Percentiles rank a stretch among this genome's conserved stretches.
These are phyloP conservation scores for Niebla homalea DNA, from an alignment of 495 filamentous ascomycete species.

Conservation along the genomic window DNA sequence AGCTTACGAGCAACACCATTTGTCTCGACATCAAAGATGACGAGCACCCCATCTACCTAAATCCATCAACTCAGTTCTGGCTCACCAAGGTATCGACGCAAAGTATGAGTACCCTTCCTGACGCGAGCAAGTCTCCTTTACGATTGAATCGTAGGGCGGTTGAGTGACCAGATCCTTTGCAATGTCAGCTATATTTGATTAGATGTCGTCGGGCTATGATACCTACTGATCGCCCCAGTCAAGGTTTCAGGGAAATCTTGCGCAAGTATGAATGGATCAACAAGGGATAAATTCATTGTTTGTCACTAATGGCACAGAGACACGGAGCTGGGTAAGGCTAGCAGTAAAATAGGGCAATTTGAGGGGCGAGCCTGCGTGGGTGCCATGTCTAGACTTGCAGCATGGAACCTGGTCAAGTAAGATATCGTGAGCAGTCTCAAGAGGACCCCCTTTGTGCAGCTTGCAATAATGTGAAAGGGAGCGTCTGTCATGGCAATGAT, in stretches of 20 bases:
- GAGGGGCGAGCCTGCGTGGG: too few relatives aligned
- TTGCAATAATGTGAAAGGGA: too few relatives aligned
- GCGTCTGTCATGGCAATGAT: too few relatives aligned
- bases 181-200: conserved; percentile 30
- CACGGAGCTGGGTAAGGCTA: too few relatives aligned
- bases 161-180: conserved; percentile 45
- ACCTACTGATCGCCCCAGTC: conserved; percentile 66
- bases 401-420: too few relatives aligned
- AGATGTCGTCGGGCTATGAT: not conserved
- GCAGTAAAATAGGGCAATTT: too few relatives aligned
- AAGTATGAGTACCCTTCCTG: conserved; percentile 53
- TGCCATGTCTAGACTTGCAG: too few relatives aligned
- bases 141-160: conserved; percentile 78
- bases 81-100: not conserved
- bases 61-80: conserved; percentile 8
- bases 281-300: conserved; percentile 71
- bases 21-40: conserved; percentile 94
- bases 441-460: too few relatives aligned
- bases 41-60: conserved; percentile 75
- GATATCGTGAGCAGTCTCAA: too few relatives aligned
- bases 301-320: not conserved
- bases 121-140: conserved; percentile 84
- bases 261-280: conserved; percentile 72
- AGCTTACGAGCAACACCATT: conserved; percentile 90
- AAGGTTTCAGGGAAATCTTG: conserved; percentile 91